phyloP scores from a whole-genome alignment of 768 basidiomycete species.

The Arthromyces matolae region DNA sequence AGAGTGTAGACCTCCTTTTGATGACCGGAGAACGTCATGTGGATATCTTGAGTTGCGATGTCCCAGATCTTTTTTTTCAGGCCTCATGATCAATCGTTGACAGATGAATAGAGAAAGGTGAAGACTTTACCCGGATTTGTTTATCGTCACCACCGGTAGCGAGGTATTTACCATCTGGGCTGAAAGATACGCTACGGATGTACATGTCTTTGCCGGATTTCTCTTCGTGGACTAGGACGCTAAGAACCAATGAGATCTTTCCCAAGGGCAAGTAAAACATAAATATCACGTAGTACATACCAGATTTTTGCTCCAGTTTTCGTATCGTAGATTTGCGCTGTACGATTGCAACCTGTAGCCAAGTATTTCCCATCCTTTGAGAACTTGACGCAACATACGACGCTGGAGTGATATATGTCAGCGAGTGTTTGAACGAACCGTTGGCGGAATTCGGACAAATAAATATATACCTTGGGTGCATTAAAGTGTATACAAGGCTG shows the following conservation, averaged over 20 bases:
- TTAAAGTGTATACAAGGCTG: slow-evolving; percentile 76
- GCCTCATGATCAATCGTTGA: slow-evolving; percentile 17
- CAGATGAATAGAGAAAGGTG: slow-evolving; percentile 1
- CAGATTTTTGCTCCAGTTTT: slow-evolving; percentile 83
- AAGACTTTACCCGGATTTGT: slow-evolving; percentile 66
- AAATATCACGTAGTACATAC: slow-evolving; percentile 48
- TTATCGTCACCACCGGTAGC: slow-evolving; percentile 92
- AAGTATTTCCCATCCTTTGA: slow-evolving; percentile 90
- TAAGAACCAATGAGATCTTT: slow-evolving; percentile 24
- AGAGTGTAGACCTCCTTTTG: slow-evolving; percentile 93
- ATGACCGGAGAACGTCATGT: slow-evolving; percentile 82
- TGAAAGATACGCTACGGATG: slow-evolving; percentile 89
- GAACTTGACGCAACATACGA: slow-evolving; percentile 88
- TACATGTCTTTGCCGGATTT: slow-evolving; percentile 84
- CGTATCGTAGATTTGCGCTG: slow-evolving; percentile 93
- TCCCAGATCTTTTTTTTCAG: slow-evolving; percentile 80
- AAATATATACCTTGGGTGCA: slow-evolving; percentile 76
- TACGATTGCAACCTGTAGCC: slow-evolving; percentile 94
- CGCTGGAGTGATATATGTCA: slow-evolving; percentile 27
- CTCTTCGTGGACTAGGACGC: slow-evolving; percentile 73
- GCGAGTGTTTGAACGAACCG: no score
- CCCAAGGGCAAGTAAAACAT: slow-evolving; percentile 2
- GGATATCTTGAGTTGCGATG: slow-evolving; percentile 74
- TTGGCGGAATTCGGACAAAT: no score
- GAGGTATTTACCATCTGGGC: slow-evolving; percentile 80